Evolutionary conservation across 805 yeast genomes (phyloP).

Genomic region (Pichia gijzeniarum): DNA sequence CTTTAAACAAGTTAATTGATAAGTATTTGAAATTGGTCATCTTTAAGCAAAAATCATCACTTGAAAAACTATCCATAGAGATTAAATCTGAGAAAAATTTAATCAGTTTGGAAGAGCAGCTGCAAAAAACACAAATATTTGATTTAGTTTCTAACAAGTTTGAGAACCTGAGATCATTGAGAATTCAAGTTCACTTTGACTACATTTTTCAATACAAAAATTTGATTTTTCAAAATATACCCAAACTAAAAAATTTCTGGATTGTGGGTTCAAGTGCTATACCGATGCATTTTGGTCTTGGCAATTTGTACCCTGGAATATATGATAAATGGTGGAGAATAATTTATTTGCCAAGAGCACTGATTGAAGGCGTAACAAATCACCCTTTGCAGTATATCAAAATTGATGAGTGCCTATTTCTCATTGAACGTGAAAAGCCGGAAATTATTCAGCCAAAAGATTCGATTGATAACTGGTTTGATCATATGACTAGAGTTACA

Average conservation of each 20-base stretch:
- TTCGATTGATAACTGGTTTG: conserved; percentile 44
- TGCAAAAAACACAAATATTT: conserved; percentile 16
- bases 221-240: conserved; percentile 24
- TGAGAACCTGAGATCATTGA: conserved; percentile 30
- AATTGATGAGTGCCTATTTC: conserved; percentile 45
- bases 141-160: conserved; percentile 14
- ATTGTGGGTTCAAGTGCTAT: conserved; percentile 46
- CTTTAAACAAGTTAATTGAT: conserved; percentile 15
- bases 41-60: conserved; percentile 13
- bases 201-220: conserved; percentile 26
- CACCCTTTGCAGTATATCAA: conserved; percentile 35
- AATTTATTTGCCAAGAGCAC: conserved; percentile 44
- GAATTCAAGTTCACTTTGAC: conserved; percentile 34
- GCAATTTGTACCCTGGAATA: conserved; percentile 46
- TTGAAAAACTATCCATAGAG: conserved; percentile 23
- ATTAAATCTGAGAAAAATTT: conserved; percentile 19
- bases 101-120: conserved; percentile 17
- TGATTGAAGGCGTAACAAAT: conserved; percentile 18
- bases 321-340: conserved; percentile 53
- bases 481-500: conserved; percentile 20
- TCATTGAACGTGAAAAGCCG: conserved; percentile 17
- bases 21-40: conserved; percentile 13
- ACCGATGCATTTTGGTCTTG: conserved; percentile 50
- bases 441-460: conserved; percentile 36
- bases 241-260: conserved; percentile 33